A percentile compares a stretch with the other conserved stretches of the same genome.
Evolutionary conservation across 164 flowering plant genomes (phyloP).

Genomic region (Macadamia tetraphylla): DNA sequence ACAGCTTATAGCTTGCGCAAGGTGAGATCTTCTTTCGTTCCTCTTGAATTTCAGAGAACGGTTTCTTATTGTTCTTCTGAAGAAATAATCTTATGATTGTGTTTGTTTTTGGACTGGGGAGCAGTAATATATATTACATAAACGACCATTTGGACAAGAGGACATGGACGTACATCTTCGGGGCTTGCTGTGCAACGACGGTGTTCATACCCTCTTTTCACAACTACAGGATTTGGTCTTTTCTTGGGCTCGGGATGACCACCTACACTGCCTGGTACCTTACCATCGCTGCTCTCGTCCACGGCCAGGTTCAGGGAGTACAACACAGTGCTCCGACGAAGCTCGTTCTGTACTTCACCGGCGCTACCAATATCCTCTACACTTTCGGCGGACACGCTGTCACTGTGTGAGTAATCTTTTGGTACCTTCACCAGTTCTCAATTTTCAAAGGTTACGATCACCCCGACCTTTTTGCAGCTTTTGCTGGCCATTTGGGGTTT

Average conservation of each 20-base stretch:
- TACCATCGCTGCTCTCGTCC: conserved; percentile 65
- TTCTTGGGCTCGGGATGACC: conserved; percentile 94
- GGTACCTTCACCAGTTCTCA: too few species aligned
- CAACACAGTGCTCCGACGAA: conserved; percentile 62
- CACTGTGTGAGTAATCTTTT: conserved; percentile 43
- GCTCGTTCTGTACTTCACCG: conserved; percentile 84
- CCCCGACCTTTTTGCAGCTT: conserved; percentile 38
- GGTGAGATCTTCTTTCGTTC: conserved; percentile 27
- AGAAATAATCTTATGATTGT: background rate
- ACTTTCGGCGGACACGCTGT: conserved; percentile 97
- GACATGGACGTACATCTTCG: conserved; percentile 96
- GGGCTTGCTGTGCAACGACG: conserved; percentile 96
- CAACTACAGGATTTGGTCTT: conserved; percentile 94
- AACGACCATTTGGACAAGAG: conserved; percentile 87
- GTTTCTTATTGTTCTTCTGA: background rate
- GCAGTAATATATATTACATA: conserved; percentile 92
- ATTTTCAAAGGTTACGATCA: too few species aligned
- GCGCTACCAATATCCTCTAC: conserved; percentile 90
- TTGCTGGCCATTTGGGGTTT: conserved; percentile 34
- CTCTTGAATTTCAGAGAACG: background rate
- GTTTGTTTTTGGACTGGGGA: conserved; percentile 1
- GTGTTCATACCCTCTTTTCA: conserved; percentile 97
- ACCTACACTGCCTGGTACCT: conserved; percentile 97
- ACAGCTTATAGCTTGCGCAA: conserved; percentile 95
- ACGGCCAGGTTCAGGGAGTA: conserved; percentile 88